Conservation (phyloP, 345 rosid genomes). For the Triadica sebifera region DNA sequence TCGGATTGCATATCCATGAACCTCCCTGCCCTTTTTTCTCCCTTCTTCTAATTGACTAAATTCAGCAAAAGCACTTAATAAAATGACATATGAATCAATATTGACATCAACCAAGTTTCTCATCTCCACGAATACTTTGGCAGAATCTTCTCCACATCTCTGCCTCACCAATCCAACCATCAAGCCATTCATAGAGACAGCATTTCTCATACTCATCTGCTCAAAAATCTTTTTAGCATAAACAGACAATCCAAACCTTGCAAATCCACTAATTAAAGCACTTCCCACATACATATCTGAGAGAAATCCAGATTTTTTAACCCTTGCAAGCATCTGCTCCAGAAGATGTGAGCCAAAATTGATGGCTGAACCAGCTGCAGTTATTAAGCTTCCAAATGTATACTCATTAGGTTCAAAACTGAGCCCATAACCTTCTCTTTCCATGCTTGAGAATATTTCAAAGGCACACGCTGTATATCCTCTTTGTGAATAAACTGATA, state of each 20-base stretch:
- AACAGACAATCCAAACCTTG: slow-evolving; percentile 55
- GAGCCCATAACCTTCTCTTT: slow-evolving; percentile 34
- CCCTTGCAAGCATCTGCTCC: slow-evolving; percentile 60
- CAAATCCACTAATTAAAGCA: slow-evolving; percentile 74
- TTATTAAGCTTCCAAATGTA: slow-evolving; percentile 78
- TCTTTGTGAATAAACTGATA: slow-evolving; percentile 65
- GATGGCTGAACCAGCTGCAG: slow-evolving; percentile 53
- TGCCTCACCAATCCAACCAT: slow-evolving; percentile 80
- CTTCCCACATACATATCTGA: slow-evolving; percentile 85
- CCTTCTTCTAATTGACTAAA: slow-evolving; percentile 51
- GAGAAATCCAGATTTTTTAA: slow-evolving; percentile 62
- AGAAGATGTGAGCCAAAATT: slow-evolving; percentile 56
- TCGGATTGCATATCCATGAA: slow-evolving; percentile 67
- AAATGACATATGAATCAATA: slow-evolving; percentile 60
- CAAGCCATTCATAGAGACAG: slow-evolving; percentile 71
- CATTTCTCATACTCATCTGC: slow-evolving; percentile 64
- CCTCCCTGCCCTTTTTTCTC: slow-evolving; percentile 71
- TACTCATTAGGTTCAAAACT: slow-evolving; percentile 69
- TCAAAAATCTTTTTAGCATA: slow-evolving; percentile 57
- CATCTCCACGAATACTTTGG: slow-evolving; percentile 53
- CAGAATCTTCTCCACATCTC: slow-evolving; percentile 69
- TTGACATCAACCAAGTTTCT: slow-evolving; percentile 49
- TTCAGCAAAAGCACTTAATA: slow-evolving; percentile 74
- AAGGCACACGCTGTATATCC: slow-evolving; percentile 53
- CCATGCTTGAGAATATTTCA: slow-evolving; percentile 62